Evolutionary conservation across 208 protist species (phyloP), one percentile per base, ranked within the genome.

Genomic region (Dictyostelium gargantuum): DNA sequence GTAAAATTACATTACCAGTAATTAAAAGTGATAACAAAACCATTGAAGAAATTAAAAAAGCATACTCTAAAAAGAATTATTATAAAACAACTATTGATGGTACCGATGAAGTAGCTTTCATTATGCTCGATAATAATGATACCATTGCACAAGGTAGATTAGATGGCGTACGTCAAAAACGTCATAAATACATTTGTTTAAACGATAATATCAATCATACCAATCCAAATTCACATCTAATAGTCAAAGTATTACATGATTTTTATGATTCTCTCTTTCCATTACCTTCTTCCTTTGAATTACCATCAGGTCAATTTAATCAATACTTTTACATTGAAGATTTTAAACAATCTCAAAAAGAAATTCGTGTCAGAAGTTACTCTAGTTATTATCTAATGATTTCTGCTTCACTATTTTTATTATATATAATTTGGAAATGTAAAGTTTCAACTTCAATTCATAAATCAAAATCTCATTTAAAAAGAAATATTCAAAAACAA

Each of bases 171-270:
- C 93, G 94, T 54, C 29, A 74, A 26, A 70, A 85, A 23, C 61
- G 92, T 26, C 80, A 93, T 13, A 97, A 97, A 77, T 97, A 97
- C 61, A 91, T 97, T 72, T 97, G 96, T 81, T 42, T 97, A 15
- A 97, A 97, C 73, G 96, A 97, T 84, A 96, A 97, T 92, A 96
- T 97, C 52, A 92, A 97, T 68, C 89, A 96, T 63, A 84, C 48
- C 0, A 26, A 95, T 35, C 93, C 94, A 63, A 50, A 72, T 8
- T 46, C 44, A 6, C 15, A 19, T 0, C 11, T 74, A 19, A 74
- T 85, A 9, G 68, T 91, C 3, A 23, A 91, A 17, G 84, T 91
- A 0, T 23, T 95, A 8, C 84, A 92, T 0, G 29, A 94, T 40
- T 95, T 96, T 50, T 95, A 95, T 44, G 79, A 93, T 38, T 84